Conservation (phyloP, 306 rosid species). For the Oemleria cerasiformis region DNA sequence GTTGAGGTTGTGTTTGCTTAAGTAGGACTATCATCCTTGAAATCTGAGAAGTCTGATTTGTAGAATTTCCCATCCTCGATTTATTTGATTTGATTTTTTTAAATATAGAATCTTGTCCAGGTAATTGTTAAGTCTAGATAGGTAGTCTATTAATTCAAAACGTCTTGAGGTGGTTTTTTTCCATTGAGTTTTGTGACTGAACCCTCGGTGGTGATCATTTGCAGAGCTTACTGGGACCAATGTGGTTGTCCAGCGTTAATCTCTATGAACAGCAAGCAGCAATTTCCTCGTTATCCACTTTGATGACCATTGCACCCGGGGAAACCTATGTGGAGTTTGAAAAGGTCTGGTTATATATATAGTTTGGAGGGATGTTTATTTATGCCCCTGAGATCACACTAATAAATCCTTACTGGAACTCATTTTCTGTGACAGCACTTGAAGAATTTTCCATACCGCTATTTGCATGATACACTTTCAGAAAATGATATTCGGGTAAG, state of each 20-base stretch:
- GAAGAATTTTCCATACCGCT: constrained; percentile 61
- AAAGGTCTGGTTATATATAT: constrained; percentile 44
- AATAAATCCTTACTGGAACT: constrained; percentile 27
- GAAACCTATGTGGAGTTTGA: constrained; percentile 80
- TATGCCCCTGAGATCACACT: neutral
- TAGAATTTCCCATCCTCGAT: neutral
- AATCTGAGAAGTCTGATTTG: neutral
- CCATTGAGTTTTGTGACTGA: constrained; percentile 7
- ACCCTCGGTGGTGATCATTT: constrained; percentile 24
- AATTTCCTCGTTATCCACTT: constrained; percentile 57
- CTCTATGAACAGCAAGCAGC: constrained; percentile 68
- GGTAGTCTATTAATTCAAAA: neutral
- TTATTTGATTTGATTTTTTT: neutral
- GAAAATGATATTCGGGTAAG: constrained; percentile 85
- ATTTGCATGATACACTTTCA: constrained; percentile 64
- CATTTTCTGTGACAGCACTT: constrained; percentile 62
- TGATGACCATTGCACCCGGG: constrained; percentile 80
- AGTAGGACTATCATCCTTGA: neutral
- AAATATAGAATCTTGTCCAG: neutral
- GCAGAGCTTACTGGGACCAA: constrained; percentile 70
- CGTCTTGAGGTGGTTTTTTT: neutral
- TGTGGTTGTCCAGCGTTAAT: constrained; percentile 63
- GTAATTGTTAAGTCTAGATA: neutral
- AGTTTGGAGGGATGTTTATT: constrained; percentile 14
- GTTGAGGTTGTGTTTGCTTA: neutral